Conservation (phyloP, 2,329 filamentous ascomycete genomes). For the Leptographium radiaticola region DNA sequence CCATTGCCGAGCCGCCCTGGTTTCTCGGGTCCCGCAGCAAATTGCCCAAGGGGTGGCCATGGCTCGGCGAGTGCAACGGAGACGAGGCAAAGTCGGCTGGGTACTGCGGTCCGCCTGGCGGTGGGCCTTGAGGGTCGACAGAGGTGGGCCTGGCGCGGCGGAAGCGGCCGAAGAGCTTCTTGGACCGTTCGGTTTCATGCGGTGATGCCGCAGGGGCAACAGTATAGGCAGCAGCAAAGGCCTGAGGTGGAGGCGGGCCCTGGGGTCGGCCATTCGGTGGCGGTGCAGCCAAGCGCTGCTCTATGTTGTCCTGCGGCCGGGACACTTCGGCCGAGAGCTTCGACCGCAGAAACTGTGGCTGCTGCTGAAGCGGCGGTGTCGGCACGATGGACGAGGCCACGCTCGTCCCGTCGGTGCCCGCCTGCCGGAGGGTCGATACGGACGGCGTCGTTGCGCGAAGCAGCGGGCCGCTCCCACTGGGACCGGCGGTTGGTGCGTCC, state of each 20-base stretch:
- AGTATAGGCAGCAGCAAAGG: too few species aligned
- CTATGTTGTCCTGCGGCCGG: not conserved
- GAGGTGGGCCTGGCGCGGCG: conserved; percentile 1
- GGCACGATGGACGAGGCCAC: conserved; percentile 2
- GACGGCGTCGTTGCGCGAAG: not conserved
- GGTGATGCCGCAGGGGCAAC: not conserved
- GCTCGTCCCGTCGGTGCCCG: not conserved
- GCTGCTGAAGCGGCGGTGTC: not conserved
- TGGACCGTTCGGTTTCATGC: conserved; percentile 11
- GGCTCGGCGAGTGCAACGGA: not conserved
- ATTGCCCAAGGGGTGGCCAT: not conserved
- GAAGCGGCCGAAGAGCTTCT: conserved; percentile 11
- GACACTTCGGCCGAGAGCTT: not conserved
- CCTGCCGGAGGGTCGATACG: not conserved
- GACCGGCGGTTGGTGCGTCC: not conserved
- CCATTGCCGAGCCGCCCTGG: not conserved
- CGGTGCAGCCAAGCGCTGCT: not conserved
- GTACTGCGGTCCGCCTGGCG: conserved; percentile 15
- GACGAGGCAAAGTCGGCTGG: not conserved
- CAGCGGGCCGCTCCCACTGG: not conserved
- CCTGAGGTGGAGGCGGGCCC: not conserved
- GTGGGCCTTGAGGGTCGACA: conserved; percentile 11
- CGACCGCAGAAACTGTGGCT: not conserved
- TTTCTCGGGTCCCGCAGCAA: too few species aligned
- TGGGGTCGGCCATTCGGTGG: too few species aligned